Conservation (phyloP, 2,329 filamentous ascomycete species). For the Emericellopsis cladophorae region DNA sequence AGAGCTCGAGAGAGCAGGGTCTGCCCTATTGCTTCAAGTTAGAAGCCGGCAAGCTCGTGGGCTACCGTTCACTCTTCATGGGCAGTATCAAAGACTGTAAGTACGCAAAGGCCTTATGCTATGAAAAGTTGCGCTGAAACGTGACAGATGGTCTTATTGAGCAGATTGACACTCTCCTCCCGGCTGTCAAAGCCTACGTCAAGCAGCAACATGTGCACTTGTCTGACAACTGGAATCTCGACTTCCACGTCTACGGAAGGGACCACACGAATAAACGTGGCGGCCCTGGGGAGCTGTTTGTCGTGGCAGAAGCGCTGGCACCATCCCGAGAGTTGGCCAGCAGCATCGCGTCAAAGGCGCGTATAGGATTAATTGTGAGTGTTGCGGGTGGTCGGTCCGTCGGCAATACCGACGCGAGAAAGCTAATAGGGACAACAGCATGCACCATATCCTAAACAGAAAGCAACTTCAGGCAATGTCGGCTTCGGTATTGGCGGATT, state of each 20-base stretch:
- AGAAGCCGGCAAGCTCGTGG: constrained; percentile 26
- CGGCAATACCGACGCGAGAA: too few species aligned
- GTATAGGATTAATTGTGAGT: constrained; percentile 15
- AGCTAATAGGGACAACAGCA: constrained; percentile 14
- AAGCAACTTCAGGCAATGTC: constrained; percentile 39
- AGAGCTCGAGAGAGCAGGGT: constrained; percentile 5
- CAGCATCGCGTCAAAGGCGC: constrained; percentile 14
- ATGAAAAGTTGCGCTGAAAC: too few species aligned
- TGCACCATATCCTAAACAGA: constrained; percentile 32
- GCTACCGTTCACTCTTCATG: constrained; percentile 29
- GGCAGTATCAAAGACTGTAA: constrained; percentile 12
- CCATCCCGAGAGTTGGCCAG: constrained; percentile 29
- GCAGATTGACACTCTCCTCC: constrained; percentile 20
- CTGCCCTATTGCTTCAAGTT: constrained; percentile 31
- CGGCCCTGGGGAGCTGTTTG: constrained; percentile 21
- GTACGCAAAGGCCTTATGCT: background rate
- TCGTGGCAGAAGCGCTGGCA: constrained; percentile 33
- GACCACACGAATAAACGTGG: background rate
- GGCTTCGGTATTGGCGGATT: constrained; percentile 18
- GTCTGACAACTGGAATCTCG: constrained; percentile 5
- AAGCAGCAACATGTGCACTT: constrained; percentile 3
- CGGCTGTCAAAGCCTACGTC: constrained; percentile 6
- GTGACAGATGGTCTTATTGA: constrained; percentile 14
- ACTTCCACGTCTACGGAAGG: constrained; percentile 26
- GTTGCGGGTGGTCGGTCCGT: constrained; percentile 5